Evolutionary conservation across 768 basidiomycete genomes (phyloP), one percentile per base, ranked within the genome.

Genomic region (Macrolepiota albuminosa): DNA sequence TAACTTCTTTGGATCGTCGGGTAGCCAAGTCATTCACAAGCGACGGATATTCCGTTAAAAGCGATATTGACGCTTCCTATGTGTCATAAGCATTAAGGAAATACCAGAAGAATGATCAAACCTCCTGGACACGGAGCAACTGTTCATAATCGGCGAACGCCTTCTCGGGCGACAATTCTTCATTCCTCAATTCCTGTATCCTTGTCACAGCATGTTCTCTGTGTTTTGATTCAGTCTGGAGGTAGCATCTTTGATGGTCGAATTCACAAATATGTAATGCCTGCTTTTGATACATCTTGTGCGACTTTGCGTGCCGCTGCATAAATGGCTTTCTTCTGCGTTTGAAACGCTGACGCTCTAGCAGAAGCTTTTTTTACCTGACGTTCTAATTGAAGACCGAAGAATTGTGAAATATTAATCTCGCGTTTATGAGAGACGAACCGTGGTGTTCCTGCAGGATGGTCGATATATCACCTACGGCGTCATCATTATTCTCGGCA

Each of bases 281-380:
- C 74, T 9, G 68, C 61, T 54, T 61, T 66, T 1, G 68, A 69
- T 6, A 75, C 57, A 31, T 69, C 69, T 57, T 69, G 70, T 2
- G 69, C 68, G 34, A 64, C 62, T 57, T 69, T 67, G 56, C 77
- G 72, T 29, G 74, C 73, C 8, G 71, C 62, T 6, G 67, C 63
- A 63, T 72, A 79, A 47, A 77, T 64, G 13, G 64, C 67, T 43
- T 71, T 71, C 58, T 74, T 76, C 57, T 72, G 68, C 21, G 55
- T 67, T 18, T 72, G 70, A 63, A 68, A 75, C 52, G 67, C 67
- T 26, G 68, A 66, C 10, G 64, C 50, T 16, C 68, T 67, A 8
- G 67, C 62, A 4, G 70, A 59, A 1, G 60, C 50, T 56, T 69
- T 72, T 63, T 68, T 72, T 21, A 68, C 64, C 55, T 72, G 70